Evolutionary conservation across 352 stramenopile species (phyloP), one percentile per base, ranked within the genome.

Genomic region (Nothophytophthora sp.): DNA sequence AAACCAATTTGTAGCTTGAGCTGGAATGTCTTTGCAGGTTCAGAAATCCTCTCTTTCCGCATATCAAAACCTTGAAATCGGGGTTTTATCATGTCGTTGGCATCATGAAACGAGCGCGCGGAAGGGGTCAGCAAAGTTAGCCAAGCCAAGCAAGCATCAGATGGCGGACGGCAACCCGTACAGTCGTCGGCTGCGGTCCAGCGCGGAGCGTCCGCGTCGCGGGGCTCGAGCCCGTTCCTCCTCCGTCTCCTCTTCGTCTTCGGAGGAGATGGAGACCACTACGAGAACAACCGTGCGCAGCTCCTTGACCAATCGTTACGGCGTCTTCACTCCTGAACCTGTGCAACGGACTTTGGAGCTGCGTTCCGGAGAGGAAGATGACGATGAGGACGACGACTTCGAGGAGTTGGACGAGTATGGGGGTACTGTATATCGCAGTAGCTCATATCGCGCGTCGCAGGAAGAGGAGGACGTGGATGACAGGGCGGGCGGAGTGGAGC

Each of bases 301-400:
- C n/a, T n/a, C n/a, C n/a, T n/a, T n/a, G n/a, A n/a, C n/a, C n/a
- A n/a, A n/a, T n/a, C 43, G 43, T n/a, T 58, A 63, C 19, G 62
- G 50, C 0, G 64, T 69, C 11, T 61, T 60, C 24, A 88, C 80
- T 19, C 75, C 80, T 10, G 66, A 76, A 27, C 72, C 75, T 0
- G 73, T 90, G 39, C 80, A 86, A 36, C 70, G 77, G 24, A 86
- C 73, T 46, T 63, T 90, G n/a, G 56, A 69, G 35, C 63, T 83
- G 56, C 62, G 62, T 11, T 64, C 67, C 18, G 69, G 63, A 9
- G 76, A 76, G 0, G 70, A 76, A 0, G 70, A 79, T 10, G 65
- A 77, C 18, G 54, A 70, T 12, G 57, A 70, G 1, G 55, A 75
- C 23, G 74, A 63, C 3, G 60, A 79, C 23, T 70, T 67, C 36